These are phyloP conservation scores for Amaranthus palmeri DNA, from an alignment of 148 eudicot species.

Conservation along the genomic window DNA sequence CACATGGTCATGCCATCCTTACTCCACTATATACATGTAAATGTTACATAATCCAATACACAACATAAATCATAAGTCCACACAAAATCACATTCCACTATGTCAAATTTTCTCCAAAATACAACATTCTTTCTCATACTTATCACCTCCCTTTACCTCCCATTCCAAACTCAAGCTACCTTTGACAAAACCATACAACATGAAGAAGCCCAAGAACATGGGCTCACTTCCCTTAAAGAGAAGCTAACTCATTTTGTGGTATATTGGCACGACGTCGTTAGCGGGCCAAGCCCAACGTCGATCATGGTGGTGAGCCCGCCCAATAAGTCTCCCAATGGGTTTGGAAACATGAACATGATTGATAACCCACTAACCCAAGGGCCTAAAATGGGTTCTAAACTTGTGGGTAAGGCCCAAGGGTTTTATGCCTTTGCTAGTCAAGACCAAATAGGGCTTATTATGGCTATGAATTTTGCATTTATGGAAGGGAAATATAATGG, in stretches of 20 bases:
- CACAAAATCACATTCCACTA: neutral
- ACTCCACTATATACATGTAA: neutral
- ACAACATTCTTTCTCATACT: neutral
- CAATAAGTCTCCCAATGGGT: constrained; percentile 26
- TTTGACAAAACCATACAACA: neutral
- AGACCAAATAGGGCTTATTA: constrained; percentile 28
- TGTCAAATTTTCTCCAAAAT: constrained; percentile 4
- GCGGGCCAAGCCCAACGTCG: constrained; percentile 43
- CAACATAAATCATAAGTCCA: neutral
- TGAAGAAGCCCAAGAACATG: constrained; percentile 6
- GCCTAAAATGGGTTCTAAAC: constrained; percentile 22
- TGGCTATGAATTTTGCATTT: constrained; percentile 35
- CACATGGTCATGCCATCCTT: too few species aligned
- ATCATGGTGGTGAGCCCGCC: constrained; percentile 27
- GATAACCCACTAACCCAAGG: constrained; percentile 31
- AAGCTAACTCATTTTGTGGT: constrained; percentile 46
- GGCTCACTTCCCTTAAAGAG: constrained; percentile 18
- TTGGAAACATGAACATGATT: constrained; percentile 34
- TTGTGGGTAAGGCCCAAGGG: constrained; percentile 38
- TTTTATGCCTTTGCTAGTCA: constrained; percentile 34
- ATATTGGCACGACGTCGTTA: constrained; percentile 56
- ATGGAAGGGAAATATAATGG: constrained; percentile 37
- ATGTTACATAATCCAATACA: neutral
- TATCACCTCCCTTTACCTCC: constrained; percentile 2
- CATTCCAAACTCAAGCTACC: constrained; percentile 3